Evolutionary conservation across 805 yeast species (phyloP), one percentile per base, ranked within the genome.

Genomic region (Pichia nanzhaoensis): DNA sequence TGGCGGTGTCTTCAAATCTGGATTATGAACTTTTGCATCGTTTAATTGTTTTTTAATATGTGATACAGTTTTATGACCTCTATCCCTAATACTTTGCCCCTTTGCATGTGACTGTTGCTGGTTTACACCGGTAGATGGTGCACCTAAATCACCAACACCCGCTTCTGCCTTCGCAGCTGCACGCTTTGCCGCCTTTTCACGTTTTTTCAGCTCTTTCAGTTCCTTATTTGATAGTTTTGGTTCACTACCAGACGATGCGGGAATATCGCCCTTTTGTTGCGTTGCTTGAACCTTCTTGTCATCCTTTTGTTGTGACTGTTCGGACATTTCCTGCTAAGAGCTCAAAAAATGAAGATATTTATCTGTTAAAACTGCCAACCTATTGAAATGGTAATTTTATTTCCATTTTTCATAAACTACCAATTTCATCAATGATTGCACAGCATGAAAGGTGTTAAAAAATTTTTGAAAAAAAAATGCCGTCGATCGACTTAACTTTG

Each of bases 141-240:
- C 13, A 8, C 32, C 27, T 10, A 39, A 30, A 4, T 31, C 41
- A 40, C 51, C 52, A 31, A 30, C 37, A 31, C 50, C 43, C n/a
- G 42, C 13, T 33, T 44, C 36, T 46, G 50, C 38, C 37, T 45
- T 89, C 51, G 81, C 78, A 2, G 96, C 95, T 2, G 96, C 93
- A 61, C 98, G 74, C 61, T 87, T 86, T 34, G 93, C 95, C 13
- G 93, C 93, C 66, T 91, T 90, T 58, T 89, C 95, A 55, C 78
- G 78, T 70, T 89, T 90, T 61, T 88, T 86, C 61, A 81, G 68
- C 55, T 87, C 96, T 62, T 90, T 90, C 50, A 87, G 70, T 63
- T 90, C 95, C 56, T 88, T 89, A 53, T 86, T 86, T 9, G 85
- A 65, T 37, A 82, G 61, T 45, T 66, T 45, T 20, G 45, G 41